These are phyloP conservation scores for Talaromyces borbonicus DNA, from an alignment of 495 filamentous ascomycete species.

Conservation along the genomic window DNA sequence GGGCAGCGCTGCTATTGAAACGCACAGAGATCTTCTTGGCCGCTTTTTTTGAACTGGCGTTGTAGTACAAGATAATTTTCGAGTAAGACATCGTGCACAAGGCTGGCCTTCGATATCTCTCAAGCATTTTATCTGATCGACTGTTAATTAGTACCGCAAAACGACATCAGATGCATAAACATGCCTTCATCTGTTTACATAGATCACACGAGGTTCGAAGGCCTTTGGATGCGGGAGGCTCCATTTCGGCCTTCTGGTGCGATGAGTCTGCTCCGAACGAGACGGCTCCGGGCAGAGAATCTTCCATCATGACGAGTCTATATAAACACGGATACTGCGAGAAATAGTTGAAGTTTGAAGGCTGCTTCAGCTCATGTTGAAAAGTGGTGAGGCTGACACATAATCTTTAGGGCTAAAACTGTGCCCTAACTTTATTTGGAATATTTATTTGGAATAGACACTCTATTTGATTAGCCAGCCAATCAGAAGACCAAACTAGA, in stretches of 20 bases:
- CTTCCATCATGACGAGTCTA: not conserved
- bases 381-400: no score
- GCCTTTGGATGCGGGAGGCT: not conserved
- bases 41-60: constrained; percentile 3
- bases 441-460: no score
- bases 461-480: no score
- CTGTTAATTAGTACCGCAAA: not conserved
- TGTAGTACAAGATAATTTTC: constrained; percentile 4
- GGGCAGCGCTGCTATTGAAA: not conserved
- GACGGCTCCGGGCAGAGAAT: not conserved
- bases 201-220: constrained; percentile 4
- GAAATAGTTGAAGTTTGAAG: no score
- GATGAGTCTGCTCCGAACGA: not conserved
- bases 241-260: not conserved
- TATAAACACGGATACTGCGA: no score
- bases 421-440: no score
- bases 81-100: constrained; percentile 1
- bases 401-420: no score
- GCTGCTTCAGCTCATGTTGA: no score
- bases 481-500: no score
- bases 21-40: not conserved
- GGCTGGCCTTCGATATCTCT: not conserved
- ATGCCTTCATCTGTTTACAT: constrained; percentile 7
- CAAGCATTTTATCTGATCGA: constrained; percentile 3
- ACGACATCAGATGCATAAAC: not conserved